phyloP scores from a whole-genome alignment of 352 stramenopile species.

The Paralagenidium karlingii region DNA sequence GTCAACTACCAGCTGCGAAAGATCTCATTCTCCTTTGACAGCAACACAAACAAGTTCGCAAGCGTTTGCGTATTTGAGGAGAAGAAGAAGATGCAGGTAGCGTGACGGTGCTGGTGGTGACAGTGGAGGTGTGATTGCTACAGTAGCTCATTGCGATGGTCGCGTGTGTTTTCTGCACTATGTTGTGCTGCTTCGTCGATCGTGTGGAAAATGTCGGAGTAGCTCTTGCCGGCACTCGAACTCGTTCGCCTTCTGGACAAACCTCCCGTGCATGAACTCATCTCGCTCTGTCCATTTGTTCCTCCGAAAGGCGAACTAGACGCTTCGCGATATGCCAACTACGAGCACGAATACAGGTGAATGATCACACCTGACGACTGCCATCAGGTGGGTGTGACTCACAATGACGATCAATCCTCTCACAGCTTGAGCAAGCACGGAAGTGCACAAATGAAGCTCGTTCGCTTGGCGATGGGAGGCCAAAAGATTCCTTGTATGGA shows the following conservation, averaged over 20 bases:
- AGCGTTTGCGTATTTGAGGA: conserved; percentile 61
- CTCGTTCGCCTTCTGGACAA: too few species aligned
- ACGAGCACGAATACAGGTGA: conserved; percentile 69
- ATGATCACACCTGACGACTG: too few species aligned
- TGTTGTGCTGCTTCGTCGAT: too few species aligned
- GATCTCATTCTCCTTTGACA: conserved; percentile 12
- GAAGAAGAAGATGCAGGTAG: conserved; percentile 32
- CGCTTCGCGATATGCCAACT: conserved; percentile 46
- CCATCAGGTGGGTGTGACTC: too few species aligned
- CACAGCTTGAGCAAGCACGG: conserved; percentile 48
- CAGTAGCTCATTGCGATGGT: too few species aligned
- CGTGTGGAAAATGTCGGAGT: too few species aligned
- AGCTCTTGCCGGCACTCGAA: too few species aligned
- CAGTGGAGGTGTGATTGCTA: too few species aligned
- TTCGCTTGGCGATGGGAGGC: conserved; percentile 40
- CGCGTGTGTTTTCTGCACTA: too few species aligned
- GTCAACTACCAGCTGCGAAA: conserved; percentile 27
- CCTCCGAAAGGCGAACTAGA: conserved; percentile 53
- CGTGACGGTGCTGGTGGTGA: too few species aligned
- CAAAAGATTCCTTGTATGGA: conserved; percentile 66
- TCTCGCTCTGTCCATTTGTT: conserved; percentile 41
- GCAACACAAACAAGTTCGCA: conserved; percentile 6
- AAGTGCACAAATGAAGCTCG: conserved; percentile 38
- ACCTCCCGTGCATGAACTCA: conserved; percentile 31
- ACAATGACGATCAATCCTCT: too few species aligned